Conservation (phyloP, 1,284 basidiomycete genomes). For the Rhodofomes roseus region DNA sequence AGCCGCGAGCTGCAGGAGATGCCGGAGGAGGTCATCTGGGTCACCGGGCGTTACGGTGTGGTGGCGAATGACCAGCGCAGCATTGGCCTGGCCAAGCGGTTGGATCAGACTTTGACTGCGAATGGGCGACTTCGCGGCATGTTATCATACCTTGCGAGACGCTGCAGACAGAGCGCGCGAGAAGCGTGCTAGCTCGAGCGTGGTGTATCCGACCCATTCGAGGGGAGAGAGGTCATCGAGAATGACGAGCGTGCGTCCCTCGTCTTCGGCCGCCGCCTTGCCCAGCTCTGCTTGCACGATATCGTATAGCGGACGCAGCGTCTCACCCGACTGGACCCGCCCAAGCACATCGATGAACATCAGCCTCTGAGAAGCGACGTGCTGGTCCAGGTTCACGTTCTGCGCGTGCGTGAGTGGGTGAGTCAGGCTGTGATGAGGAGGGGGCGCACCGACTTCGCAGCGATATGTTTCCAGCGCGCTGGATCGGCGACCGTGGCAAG, state of each 20-base stretch:
- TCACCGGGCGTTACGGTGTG: slow-evolving; percentile 53
- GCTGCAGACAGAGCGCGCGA: slow-evolving; percentile 50
- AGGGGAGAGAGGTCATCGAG: slow-evolving; percentile 63
- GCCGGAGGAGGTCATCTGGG: slow-evolving; percentile 54
- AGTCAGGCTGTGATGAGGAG: not conserved
- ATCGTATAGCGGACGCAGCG: slow-evolving; percentile 33
- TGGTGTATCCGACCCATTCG: slow-evolving; percentile 61
- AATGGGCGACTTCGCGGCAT: not conserved
- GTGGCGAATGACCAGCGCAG: slow-evolving; percentile 57
- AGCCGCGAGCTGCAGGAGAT: slow-evolving; percentile 53
- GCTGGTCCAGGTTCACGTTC: slow-evolving; percentile 51
- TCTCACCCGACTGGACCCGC: not conserved
- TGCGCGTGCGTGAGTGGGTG: slow-evolving; percentile 21
- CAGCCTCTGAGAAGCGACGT: slow-evolving; percentile 40
- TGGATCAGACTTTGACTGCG: not conserved
- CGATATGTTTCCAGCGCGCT: slow-evolving; percentile 57
- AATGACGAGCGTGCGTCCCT: slow-evolving; percentile 42
- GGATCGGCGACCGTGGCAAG: slow-evolving; percentile 56
- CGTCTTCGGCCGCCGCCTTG: slow-evolving; percentile 4
- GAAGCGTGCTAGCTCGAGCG: slow-evolving; percentile 49
- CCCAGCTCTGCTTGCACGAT: slow-evolving; percentile 25
- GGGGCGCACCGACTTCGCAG: slow-evolving; percentile 52
- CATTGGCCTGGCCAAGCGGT: slow-evolving; percentile 34
- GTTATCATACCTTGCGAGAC: slow-evolving; percentile 48
- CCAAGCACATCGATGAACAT: slow-evolving; percentile 46